These are phyloP conservation scores for Chenopodium album DNA, from an alignment of 148 eudicot genomes.

Conservation along the genomic window DNA sequence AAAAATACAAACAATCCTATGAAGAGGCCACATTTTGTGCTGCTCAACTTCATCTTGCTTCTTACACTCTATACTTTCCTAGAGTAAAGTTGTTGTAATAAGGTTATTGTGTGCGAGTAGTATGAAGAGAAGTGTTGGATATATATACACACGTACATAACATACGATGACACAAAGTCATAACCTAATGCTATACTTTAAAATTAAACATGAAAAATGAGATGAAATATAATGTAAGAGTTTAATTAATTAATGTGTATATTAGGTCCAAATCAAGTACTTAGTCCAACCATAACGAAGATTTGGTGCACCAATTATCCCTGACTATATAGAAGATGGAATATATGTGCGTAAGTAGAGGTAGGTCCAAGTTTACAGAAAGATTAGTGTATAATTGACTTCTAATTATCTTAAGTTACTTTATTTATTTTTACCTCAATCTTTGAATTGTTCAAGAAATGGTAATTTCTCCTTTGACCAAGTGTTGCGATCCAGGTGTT, in stretches of 20 bases:
- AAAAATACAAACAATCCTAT: constrained; percentile 33
- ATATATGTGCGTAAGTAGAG: constrained; percentile 9
- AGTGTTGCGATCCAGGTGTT: background rate
- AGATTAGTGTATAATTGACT: background rate
- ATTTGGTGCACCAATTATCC: constrained; percentile 52
- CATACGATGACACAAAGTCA: background rate
- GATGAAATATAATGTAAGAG: background rate
- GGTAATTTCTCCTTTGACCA: background rate
- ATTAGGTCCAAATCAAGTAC: constrained; percentile 39
- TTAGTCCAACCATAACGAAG: constrained; percentile 30
- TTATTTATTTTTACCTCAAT: background rate
- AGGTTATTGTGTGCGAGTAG: background rate
- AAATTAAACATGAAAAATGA: background rate
- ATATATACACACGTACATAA: constrained; percentile 22
- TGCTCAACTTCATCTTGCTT: constrained; percentile 19
- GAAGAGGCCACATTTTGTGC: constrained; percentile 22
- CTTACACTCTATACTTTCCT: background rate
- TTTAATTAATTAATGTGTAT: background rate
- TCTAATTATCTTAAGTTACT: background rate
- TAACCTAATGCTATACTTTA: background rate
- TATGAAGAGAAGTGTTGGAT: background rate
- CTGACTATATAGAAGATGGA: background rate
- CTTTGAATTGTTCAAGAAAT: background rate
- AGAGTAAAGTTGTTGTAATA: background rate
- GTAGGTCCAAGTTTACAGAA: background rate